Base-by-base conservation (phyloP, 805 yeast genomes). In the Teunomyces funiuensis region DNA sequence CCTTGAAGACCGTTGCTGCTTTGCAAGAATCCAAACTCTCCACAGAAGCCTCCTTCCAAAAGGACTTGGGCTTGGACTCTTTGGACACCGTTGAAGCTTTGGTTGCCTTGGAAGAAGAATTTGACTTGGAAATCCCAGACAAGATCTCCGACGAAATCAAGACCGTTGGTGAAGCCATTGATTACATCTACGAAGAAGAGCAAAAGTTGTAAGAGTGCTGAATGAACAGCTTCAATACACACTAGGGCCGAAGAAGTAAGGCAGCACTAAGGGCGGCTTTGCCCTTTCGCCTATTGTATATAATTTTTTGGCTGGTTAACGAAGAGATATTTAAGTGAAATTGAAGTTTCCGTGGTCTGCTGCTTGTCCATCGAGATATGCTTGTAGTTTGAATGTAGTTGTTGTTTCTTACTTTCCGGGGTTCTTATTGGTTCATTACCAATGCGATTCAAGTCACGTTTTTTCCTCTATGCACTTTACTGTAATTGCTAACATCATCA, bases 61-160 rank as follows among this genome's bases (percentile, higher is more conserved):
- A 76, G 51, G 95, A 87, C 58, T 77, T 87, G 53, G 91, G 90
- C n/a, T 77, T 87, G 61, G 99, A 91, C 67, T 87, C 96, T 7
- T 77, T 91, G 52, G 99, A 91, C 60, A 85, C 93, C 49, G 96
- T 91, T 48, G 99, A 91, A 73, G 90, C 93, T 42, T 77, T 93
- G 55, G 96, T 93, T 66, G 96, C 96, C 43, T 83, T 91, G 58
- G 99, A 91, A 74, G 97, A 90, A 75, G 76, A 83, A 62, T 81
- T 81, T 53, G 88, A 87, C 57, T 78, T 88, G 60, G 86, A 84
- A 63, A 80, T 87, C 60, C 88, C 95, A 27, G 96, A 88, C 71
- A 83, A 85, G 63, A 87, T 88, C 55, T 93, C 97, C 41, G 97
- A 91, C 63, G 90, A 85, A 61, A 83, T 93, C 66, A 88, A 85